phyloP scores from a whole-genome alignment of 1,284 basidiomycete species.

The Paramarasmius palmivorus region DNA sequence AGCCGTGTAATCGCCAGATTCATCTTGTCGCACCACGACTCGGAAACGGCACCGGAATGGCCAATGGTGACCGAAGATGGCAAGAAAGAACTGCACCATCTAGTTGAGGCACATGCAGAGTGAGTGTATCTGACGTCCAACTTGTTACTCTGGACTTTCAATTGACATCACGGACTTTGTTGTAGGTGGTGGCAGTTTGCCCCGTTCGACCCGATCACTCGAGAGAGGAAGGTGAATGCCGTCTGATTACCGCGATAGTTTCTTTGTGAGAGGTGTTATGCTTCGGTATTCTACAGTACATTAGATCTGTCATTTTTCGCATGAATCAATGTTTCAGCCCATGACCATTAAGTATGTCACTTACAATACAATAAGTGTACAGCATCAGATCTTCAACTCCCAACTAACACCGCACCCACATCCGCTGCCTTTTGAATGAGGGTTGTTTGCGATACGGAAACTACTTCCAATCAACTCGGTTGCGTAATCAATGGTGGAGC shows the following conservation, averaged over 20 bases:
- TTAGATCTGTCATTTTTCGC: background rate
- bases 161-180: background rate
- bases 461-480: conserved; percentile 91
- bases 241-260: background rate
- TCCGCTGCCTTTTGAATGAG: conserved; percentile 81
- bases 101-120: conserved; percentile 20
- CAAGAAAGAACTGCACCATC: conserved; percentile 22
- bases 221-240: background rate
- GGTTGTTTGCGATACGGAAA: conserved; percentile 80
- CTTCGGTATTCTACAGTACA: background rate
- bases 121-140: conserved; percentile 12
- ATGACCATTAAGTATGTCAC: background rate
- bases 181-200: conserved; percentile 20
- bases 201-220: conserved; percentile 19
- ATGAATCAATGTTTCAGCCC: background rate
- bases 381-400: conserved; percentile 69
- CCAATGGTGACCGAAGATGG: conserved; percentile 23
- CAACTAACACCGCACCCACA: conserved; percentile 93
- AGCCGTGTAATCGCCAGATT: conserved; percentile 21
- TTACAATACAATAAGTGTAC: background rate
- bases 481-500: conserved; percentile 84
- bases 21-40: conserved; percentile 27
- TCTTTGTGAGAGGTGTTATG: background rate
- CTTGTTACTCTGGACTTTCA: background rate
- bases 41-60: conserved; percentile 23